Conservation (phyloP, 2,329 filamentous ascomycete species). For the Trichoderma brevicompactum region DNA sequence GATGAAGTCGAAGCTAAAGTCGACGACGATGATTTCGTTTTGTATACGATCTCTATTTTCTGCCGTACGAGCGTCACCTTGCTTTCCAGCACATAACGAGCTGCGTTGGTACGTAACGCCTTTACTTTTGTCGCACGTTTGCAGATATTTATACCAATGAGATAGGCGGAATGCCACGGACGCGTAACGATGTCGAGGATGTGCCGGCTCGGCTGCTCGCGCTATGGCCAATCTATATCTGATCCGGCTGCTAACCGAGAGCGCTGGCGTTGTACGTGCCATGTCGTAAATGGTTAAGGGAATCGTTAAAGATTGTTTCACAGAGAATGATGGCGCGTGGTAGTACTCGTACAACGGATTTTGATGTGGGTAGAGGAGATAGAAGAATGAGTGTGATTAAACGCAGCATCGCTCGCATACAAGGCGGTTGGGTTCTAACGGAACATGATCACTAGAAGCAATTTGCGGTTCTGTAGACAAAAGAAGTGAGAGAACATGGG, state of each 20-base stretch:
- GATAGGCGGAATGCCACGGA: neutral
- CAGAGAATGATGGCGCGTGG: slow-evolving; percentile 18
- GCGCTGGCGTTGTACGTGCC: slow-evolving; percentile 1
- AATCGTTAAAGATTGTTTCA: slow-evolving; percentile 16
- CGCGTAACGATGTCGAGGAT: neutral
- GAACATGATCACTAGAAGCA: too few relatives aligned
- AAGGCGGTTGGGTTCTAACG: neutral
- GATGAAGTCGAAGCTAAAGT: neutral
- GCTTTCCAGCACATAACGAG: slow-evolving; percentile 1
- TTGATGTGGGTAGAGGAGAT: neutral
- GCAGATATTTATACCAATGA: neutral
- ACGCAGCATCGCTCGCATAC: neutral
- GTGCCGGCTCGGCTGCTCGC: neutral
- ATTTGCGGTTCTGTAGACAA: too few relatives aligned
- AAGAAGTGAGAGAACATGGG: too few relatives aligned
- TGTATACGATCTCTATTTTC: neutral
- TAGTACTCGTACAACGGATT: neutral
- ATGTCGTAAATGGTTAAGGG: neutral
- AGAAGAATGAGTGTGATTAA: neutral
- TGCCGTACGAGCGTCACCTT: neutral
- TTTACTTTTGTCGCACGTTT: neutral
- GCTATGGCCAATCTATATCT: slow-evolving; percentile 8
- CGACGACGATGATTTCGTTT: neutral
- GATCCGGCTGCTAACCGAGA: slow-evolving; percentile 15
- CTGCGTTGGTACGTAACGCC: neutral